Percentiles rank a stretch among this genome's conserved stretches.
These are phyloP conservation scores for Tetragonia tetragonoides DNA, from an alignment of 148 eudicot genomes.

Conservation along the genomic window DNA sequence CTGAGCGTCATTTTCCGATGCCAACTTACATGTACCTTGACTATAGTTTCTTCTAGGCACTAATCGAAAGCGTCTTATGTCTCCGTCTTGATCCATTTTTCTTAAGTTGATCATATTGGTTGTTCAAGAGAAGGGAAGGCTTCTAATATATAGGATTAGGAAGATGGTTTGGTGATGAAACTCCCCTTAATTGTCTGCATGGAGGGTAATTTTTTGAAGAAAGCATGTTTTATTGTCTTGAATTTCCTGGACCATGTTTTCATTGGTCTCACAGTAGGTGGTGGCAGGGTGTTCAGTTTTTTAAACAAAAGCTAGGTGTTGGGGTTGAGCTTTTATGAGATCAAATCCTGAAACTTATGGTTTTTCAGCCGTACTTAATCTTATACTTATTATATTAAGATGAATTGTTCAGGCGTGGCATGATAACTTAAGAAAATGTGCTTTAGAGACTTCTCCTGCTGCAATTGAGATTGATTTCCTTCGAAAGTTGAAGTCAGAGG, in stretches of 20 bases:
- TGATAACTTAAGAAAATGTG: conserved; percentile 56
- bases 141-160: not conserved
- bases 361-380: not conserved
- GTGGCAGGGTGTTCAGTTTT: not conserved
- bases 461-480: conserved; percentile 57
- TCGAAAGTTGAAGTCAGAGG: conserved; percentile 67
- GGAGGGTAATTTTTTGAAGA: not conserved
- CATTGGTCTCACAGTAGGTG: no score
- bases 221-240: not conserved
- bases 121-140: not conserved
- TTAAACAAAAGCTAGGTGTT: not conserved
- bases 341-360: no score
- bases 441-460: conserved; percentile 54
- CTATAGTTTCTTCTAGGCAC: not conserved
- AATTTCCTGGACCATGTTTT: not conserved
- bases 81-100: conserved; percentile 2
- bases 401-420: conserved; percentile 53
- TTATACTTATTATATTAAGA: not conserved
- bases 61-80: not conserved
- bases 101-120: not conserved
- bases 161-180: not conserved
- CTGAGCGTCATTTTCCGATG: not conserved
- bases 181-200: not conserved
- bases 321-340: not conserved
- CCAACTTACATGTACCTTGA: not conserved